Evolutionary conservation across 345 rosid genomes (phyloP), one percentile per base, ranked within the genome.

Genomic region (Syzygium aqueum): DNA sequence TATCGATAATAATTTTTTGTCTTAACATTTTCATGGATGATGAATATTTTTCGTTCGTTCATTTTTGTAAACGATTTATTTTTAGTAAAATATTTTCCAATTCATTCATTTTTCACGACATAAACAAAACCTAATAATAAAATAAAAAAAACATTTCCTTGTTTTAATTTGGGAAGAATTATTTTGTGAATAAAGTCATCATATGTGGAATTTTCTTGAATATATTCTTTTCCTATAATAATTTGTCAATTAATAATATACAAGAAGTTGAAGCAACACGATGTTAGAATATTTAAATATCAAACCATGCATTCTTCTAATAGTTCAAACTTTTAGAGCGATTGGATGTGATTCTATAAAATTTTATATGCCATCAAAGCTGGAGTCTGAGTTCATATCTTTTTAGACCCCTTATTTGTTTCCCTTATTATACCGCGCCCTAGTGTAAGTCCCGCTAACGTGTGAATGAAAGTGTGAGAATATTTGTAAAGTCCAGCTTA

Each of bases 311-410:
- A 28, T 63, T 63, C 5, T 28, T 63, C 14, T 30, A 28, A 63
- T 63, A 30, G 10, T 63, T n/a, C 14, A 63, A 63, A 63, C 1
- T 14, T 28, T 6, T 28, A 63, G 5, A 28, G 16, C 16, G 15
- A 2, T 28, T 28, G 21, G 22, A 28, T 63, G 33, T 28, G 77
- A 30, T 63, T 63, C 28, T 30, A 63, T 1, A 63, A 28, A 63
- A 63, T 28, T 63, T 63, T 14, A 28, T 22, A 28, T 2, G 15
- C 5, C 5, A 14, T 63, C 15, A n/a, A 4, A 63, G 11, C 3
- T 0, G 0, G 0, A 63, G 1, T 9, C 19, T 13, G 14, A 63
- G 37, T 63, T 63, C 1, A 2, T 0, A 28, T 63, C 2, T 63
- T 63, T 28, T 3, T 19, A 63, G 7, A 14, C 40, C 33, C 40